These are phyloP conservation scores for Apiotrichum porosum DNA, from an alignment of 1,284 basidiomycete species.

Conservation along the genomic window DNA sequence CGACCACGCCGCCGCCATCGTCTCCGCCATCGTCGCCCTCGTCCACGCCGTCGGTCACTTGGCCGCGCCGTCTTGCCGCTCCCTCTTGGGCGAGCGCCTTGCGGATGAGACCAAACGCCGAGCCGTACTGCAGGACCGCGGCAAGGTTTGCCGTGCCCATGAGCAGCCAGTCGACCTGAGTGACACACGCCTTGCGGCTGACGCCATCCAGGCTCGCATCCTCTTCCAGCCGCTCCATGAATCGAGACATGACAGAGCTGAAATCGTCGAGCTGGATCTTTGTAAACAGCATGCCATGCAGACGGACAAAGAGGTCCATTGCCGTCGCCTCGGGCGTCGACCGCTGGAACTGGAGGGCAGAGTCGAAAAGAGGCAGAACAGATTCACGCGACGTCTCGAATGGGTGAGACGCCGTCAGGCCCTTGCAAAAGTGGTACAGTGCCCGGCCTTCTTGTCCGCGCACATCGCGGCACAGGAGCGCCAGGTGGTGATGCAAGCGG, in stretches of 20 bases:
- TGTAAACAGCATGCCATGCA: conserved; percentile 95
- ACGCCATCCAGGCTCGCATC: conserved; percentile 60
- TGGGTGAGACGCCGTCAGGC: conserved; percentile 83
- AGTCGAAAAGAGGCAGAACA: conserved; percentile 77
- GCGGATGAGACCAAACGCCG: conserved; percentile 65
- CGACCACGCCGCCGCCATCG: conserved; percentile 7
- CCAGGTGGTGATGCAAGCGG: conserved; percentile 91
- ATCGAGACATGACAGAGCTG: conserved; percentile 68
- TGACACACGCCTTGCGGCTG: conserved; percentile 44
- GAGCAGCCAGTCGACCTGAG: conserved; percentile 91
- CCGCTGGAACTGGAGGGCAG: conserved; percentile 60
- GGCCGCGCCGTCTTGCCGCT: conserved; percentile 38
- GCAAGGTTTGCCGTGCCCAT: conserved; percentile 83
- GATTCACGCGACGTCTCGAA: conserved; percentile 82
- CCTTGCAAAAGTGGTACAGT: conserved; percentile 93
- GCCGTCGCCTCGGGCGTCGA: conserved; percentile 70
- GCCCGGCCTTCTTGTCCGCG: conserved; percentile 78
- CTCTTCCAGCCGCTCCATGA: conserved; percentile 71
- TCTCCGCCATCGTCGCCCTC: conserved; percentile 43
- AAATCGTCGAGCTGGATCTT: conserved; percentile 92
- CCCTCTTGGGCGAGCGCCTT: conserved; percentile 51
- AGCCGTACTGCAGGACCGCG: conserved; percentile 81
- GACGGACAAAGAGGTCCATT: conserved; percentile 78
- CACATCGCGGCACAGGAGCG: conserved; percentile 73
- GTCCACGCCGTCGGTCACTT: conserved; percentile 54